These are phyloP conservation scores for Thinopyrum elongatum DNA, from an alignment of 176 grass and related monocot genomes.

Conservation along the genomic window DNA sequence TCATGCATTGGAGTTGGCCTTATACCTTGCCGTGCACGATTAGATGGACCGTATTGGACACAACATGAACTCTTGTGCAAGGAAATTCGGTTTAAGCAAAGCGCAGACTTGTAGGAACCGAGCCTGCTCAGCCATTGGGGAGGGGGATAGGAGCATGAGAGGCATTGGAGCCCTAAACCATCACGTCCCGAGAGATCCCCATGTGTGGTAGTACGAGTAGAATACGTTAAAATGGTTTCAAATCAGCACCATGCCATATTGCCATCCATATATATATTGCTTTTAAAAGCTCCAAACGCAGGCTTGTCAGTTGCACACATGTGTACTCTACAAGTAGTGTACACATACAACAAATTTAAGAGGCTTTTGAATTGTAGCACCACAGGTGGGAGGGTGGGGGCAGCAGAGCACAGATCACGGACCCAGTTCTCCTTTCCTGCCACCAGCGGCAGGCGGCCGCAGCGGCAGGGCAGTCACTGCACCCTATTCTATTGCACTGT, in stretches of 20 bases:
- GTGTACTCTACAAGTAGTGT: not conserved
- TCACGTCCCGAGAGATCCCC: slow-evolving; percentile 33
- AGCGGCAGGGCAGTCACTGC: not conserved
- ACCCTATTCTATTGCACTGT: slow-evolving; percentile 12
- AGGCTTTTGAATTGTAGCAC: slow-evolving; percentile 6
- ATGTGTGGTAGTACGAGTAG: not conserved
- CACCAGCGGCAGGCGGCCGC: not conserved
- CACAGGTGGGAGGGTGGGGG: not conserved
- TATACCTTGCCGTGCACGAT: too few relatives aligned
- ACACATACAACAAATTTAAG: not conserved
- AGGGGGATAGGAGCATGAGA: not conserved
- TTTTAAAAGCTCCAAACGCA: not conserved
- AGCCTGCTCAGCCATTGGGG: not conserved
- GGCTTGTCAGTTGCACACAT: not conserved
- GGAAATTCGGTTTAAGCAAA: not conserved
- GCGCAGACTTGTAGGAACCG: not conserved
- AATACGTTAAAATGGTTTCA: slow-evolving; percentile 1
- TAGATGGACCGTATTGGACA: too few relatives aligned
- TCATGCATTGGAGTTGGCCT: too few relatives aligned
- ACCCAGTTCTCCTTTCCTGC: not conserved
- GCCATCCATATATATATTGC: not conserved
- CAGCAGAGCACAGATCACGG: slow-evolving; percentile 40
- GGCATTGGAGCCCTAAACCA: not conserved
- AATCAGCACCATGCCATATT: not conserved
- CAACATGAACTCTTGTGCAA: not conserved